Conservation (phyloP, 2,329 filamentous ascomycete species). For the Beauveria bassiana region DNA sequence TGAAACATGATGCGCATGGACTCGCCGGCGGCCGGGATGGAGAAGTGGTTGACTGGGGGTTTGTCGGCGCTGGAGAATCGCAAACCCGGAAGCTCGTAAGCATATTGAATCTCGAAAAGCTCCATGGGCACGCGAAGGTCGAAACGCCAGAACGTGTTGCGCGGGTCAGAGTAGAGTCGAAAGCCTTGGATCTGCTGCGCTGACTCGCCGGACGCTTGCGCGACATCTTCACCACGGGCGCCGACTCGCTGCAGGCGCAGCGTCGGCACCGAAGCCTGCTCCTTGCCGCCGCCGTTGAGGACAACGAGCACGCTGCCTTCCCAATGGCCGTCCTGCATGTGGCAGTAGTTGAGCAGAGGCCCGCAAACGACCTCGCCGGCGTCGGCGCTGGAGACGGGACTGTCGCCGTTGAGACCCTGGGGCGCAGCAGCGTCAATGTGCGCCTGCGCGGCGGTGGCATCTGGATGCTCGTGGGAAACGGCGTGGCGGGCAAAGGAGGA, state of each 20-base stretch:
- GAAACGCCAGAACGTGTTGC: slow-evolving; percentile 90
- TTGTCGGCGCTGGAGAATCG: slow-evolving; percentile 51
- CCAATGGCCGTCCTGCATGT: slow-evolving; percentile 68
- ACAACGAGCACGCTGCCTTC: slow-evolving; percentile 81
- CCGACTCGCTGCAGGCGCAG: slow-evolving; percentile 44
- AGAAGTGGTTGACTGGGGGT: slow-evolving; percentile 62
- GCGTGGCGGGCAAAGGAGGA: slow-evolving; percentile 45
- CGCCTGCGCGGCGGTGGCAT: slow-evolving; percentile 35
- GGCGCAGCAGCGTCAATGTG: slow-evolving; percentile 18
- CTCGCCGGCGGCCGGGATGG: slow-evolving; percentile 72
- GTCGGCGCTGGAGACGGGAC: slow-evolving; percentile 24
- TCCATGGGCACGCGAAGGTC: slow-evolving; percentile 71
- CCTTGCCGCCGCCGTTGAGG: slow-evolving; percentile 59
- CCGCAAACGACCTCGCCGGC: slow-evolving; percentile 60
- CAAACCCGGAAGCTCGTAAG: slow-evolving; percentile 65
- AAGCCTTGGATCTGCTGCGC: slow-evolving; percentile 36
- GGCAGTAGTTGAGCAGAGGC: slow-evolving; percentile 69
- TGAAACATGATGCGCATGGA: slow-evolving; percentile 99
- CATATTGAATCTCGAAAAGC: slow-evolving; percentile 63
- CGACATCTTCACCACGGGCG: slow-evolving; percentile 21
- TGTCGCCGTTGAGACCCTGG: slow-evolving; percentile 12
- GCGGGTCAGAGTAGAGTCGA: slow-evolving; percentile 56
- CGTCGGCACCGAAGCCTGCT: slow-evolving; percentile 49
- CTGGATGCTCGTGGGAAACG: slow-evolving; percentile 36
- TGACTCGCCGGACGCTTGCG: slow-evolving; percentile 8